Evolutionary conservation across 805 yeast genomes (phyloP).

Genomic region (Cyberlindnera samutprakarnensis): DNA sequence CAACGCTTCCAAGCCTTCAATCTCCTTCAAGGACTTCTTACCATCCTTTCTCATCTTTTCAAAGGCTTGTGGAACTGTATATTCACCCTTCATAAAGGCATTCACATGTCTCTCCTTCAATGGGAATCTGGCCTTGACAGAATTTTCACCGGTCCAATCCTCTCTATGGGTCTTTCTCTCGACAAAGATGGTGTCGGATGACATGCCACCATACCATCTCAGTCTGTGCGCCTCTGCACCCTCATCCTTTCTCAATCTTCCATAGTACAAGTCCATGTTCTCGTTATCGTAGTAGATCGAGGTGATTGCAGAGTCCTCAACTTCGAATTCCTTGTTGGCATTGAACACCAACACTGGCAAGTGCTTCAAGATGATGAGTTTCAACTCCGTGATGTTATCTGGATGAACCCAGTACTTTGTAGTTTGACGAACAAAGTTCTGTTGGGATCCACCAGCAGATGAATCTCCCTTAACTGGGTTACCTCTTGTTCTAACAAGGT

Average conservation of each 20-base stretch:
- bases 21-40: conserved; percentile 77
- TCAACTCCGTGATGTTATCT: conserved; percentile 93
- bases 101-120: conserved; percentile 88
- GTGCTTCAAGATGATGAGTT: conserved; percentile 86
- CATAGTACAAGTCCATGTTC: conserved; percentile 85
- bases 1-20: conserved; percentile 84
- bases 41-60: conserved; percentile 92
- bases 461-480: conserved; percentile 93
- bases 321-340: conserved; percentile 90
- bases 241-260: conserved; percentile 91
- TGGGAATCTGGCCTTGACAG: conserved; percentile 96
- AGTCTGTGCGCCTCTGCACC: conserved; percentile 98
- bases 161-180: conserved; percentile 98
- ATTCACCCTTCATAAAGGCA: conserved; percentile 73
- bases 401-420: conserved; percentile 99
- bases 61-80: conserved; percentile 82
- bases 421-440: conserved; percentile 96
- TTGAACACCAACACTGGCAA: conserved; percentile 96
- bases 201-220: conserved; percentile 99
- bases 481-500: conserved; percentile 91
- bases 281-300: conserved; percentile 93
- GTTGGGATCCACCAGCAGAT: conserved; percentile 97
- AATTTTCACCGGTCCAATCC: conserved; percentile 99
- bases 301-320: conserved; percentile 92
- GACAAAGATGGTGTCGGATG: conserved; percentile 82